A percentile compares a stretch with the other conserved stretches of the same genome.
phyloP scores from a whole-genome alignment of 768 basidiomycete genomes.

The Phanerochaete sordida region DNA sequence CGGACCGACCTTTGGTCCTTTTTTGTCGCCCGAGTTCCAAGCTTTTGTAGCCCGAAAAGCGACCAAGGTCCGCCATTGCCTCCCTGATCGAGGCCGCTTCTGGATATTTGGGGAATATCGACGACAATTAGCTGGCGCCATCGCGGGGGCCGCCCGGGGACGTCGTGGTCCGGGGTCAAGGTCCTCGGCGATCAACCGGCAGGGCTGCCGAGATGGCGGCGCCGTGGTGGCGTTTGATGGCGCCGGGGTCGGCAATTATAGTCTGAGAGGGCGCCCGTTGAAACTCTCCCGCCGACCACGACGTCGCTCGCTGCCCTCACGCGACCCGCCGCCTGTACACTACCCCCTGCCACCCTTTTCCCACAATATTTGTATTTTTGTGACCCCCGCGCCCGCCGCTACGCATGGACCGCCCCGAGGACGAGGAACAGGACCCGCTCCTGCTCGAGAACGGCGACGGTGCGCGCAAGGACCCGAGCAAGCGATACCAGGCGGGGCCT shows the following conservation, averaged over 20 bases:
- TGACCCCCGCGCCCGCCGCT: not conserved
- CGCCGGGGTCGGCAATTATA: not conserved
- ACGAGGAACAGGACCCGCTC: not conserved
- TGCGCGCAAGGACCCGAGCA: not conserved
- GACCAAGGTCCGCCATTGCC: no score
- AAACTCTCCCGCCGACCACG: not conserved
- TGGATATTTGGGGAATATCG: no score
- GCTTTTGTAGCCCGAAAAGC: no score
- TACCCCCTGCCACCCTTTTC: not conserved
- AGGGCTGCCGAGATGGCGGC: not conserved
- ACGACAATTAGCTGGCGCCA: no score
- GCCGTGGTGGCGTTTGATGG: not conserved
- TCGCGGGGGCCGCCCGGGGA: no score
- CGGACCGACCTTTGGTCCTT: no score
- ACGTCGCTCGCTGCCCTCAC: no score
- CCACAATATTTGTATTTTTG: not conserved
- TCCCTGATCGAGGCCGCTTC: no score
- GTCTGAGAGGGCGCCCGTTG: not conserved
- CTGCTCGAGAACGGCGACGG: not conserved
- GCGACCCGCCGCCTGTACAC: not conserved
- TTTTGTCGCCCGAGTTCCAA: no score
- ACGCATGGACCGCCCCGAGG: not conserved
- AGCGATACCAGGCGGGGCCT: slow-evolving; percentile 38
- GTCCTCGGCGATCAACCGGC: not conserved
- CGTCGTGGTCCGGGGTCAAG: not conserved